Percentiles rank a stretch among this genome's conserved stretches.
Conservation (phyloP, 306 rosid species). For the Prinsepia uniflora region DNA sequence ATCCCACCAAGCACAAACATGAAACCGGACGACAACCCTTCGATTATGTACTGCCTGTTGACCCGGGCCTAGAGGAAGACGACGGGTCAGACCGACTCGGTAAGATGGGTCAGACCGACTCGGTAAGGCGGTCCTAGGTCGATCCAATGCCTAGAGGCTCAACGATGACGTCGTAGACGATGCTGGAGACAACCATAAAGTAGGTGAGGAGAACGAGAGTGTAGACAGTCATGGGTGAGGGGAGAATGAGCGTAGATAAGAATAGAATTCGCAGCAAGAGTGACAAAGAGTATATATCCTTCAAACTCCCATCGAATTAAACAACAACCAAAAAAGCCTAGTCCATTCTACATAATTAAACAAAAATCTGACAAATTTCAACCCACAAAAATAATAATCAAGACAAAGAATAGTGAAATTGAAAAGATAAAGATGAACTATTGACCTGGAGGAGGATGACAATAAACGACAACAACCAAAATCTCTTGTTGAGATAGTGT, state of each 20-base stretch:
- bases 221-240: conserved; percentile 58
- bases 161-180: conserved; percentile 88
- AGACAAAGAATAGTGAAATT: no score
- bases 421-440: no score
- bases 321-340: no score
- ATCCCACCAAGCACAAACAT: conserved; percentile 91
- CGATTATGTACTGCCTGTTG: conserved; percentile 89
- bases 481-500: no score
- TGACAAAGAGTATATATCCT: no score
- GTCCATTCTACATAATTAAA: no score
- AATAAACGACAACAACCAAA: no score
- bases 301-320: no score
- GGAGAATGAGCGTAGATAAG: conserved; percentile 22
- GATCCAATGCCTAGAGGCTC: conserved; percentile 98
- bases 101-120: conserved; percentile 67
- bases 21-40: conserved; percentile 84
- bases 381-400: no score
- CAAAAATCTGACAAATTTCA: no score
- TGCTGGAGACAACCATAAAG: conserved; percentile 94
- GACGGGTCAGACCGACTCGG: conserved; percentile 84
- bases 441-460: no score
- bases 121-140: conserved; percentile 71
- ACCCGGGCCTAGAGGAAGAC: conserved; percentile 83
- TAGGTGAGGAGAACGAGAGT: conserved; percentile 83
- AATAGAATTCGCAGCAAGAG: no score